Base-by-base conservation (phyloP, 345 rosid genomes). In the Camelina neglecta region DNA sequence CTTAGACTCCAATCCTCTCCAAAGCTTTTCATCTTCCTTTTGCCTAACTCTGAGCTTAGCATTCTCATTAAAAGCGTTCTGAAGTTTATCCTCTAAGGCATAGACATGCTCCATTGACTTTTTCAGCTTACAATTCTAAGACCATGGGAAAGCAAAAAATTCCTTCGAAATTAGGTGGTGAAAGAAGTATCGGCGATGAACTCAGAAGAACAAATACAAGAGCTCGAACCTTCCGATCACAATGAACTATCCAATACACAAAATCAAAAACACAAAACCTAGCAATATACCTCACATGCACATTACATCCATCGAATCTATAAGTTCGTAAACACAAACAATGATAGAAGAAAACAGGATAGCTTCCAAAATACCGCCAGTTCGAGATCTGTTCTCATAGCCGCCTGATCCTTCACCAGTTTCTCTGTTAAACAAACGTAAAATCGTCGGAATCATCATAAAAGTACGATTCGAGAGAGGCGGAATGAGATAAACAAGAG, bases 1-100 rank as follows among this genome's bases (percentile, higher is more conserved):
- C 48, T 90, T 90, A 29, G 96, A 95, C 75, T 87, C 92, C 84
- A 90, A 26, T 60, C 97, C 99, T 81, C 80, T 88, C 99, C 99
- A 95, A 39, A 92, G 88, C 84, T 92, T 95, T 72, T 92, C 91
- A 67, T 92, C 93, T 77, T 92, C 97, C 68, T 87, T 95, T 82
- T 90, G 96, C 88, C 83, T 92, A 51, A 87, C 92, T 71, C 85
- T 88, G 65, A 92, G 90, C 84, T 92, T 90, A 39, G 96, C 89
- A 80, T 95, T 95, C 81, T 95, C 99, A 56, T 89, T 90, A 49
- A 87, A 87, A 61, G 97, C 89, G 78, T 77, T 89, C 84, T 92
- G 99, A 74, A 92, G 82, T 79, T 92, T 92, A 42, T 86, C 96
- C 87, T 90, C 97, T 61, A 94, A 81, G 10, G 74, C 76, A 67